Conservation (phyloP, 495 filamentous ascomycete genomes). For the Oidiodendron maius region DNA sequence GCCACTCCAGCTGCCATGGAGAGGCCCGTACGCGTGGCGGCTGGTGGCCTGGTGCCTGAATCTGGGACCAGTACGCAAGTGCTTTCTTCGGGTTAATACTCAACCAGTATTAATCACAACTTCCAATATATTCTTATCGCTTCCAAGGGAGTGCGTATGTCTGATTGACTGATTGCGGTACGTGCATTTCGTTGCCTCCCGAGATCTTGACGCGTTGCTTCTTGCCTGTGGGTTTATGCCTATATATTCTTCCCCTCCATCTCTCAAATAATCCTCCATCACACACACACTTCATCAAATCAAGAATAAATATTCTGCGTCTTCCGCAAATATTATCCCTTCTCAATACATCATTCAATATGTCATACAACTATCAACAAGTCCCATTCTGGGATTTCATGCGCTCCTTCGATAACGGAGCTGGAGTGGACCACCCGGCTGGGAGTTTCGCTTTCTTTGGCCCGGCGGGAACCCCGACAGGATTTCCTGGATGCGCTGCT, state of each 20-base stretch:
- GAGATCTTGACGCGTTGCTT: not conserved
- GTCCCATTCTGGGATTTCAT: slow-evolving; percentile 22
- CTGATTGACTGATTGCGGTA: slow-evolving; percentile 8
- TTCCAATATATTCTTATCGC: slow-evolving; percentile 15
- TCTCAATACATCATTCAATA: slow-evolving; percentile 10
- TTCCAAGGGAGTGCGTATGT: slow-evolving; percentile 14
- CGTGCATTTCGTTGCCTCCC: not conserved
- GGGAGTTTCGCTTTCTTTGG: not conserved
- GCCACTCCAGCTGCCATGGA: not conserved
- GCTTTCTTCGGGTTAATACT: not conserved
- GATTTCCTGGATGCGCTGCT: not conserved
- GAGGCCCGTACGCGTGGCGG: slow-evolving; percentile 13
- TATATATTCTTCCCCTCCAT: slow-evolving; percentile 1
- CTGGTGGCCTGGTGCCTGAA: slow-evolving; percentile 2
- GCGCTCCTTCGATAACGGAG: slow-evolving; percentile 16
- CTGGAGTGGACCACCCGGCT: slow-evolving; percentile 19
- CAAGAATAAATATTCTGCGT: slow-evolving; percentile 9
- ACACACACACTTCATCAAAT: slow-evolving; percentile 10
- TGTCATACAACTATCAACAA: slow-evolving; percentile 23
- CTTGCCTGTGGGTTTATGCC: slow-evolving; percentile 8
- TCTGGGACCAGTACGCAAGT: slow-evolving; percentile 2
- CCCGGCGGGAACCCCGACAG: not conserved
- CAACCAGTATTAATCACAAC: not conserved
- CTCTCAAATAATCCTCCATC: slow-evolving; percentile 3
- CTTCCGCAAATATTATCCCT: slow-evolving; percentile 8